Evolutionary conservation across 2,329 filamentous ascomycete species (phyloP).

Genomic region (Pezicula radicicola): DNA sequence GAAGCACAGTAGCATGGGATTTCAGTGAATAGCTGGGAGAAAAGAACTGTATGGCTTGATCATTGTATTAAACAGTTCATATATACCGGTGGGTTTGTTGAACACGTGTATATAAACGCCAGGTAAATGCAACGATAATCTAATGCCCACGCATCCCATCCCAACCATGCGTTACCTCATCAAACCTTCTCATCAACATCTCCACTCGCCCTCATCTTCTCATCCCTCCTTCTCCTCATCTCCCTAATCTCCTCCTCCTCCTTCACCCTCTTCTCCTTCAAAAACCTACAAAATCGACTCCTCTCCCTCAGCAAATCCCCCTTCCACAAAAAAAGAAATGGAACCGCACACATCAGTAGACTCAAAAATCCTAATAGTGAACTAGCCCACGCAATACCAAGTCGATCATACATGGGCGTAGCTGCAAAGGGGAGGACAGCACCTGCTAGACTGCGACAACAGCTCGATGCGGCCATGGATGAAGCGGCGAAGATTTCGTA

Average conservation of each 20-base stretch:
- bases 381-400: constrained; percentile 44
- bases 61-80: no score
- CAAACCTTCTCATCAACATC: constrained; percentile 3
- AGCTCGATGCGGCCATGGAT: constrained; percentile 43
- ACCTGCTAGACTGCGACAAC: constrained; percentile 36
- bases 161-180: not conserved
- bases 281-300: constrained; percentile 47
- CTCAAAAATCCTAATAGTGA: constrained; percentile 46
- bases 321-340: constrained; percentile 47
- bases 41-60: no score
- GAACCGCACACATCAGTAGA: constrained; percentile 44
- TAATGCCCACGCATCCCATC: no score
- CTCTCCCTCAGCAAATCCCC: constrained; percentile 42
- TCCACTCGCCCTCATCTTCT: not conserved
- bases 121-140: no score
- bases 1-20: no score
- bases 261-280: constrained; percentile 34
- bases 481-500: constrained; percentile 58
- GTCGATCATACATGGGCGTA: constrained; percentile 39
- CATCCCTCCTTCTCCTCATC: constrained; percentile 6
- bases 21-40: no score
- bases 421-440: constrained; percentile 44
- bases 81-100: no score
- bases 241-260: constrained; percentile 18
- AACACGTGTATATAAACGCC: no score